phyloP scores from a whole-genome alignment of 2,329 filamentous ascomycete genomes.

The Pseudocercospora vitis region DNA sequence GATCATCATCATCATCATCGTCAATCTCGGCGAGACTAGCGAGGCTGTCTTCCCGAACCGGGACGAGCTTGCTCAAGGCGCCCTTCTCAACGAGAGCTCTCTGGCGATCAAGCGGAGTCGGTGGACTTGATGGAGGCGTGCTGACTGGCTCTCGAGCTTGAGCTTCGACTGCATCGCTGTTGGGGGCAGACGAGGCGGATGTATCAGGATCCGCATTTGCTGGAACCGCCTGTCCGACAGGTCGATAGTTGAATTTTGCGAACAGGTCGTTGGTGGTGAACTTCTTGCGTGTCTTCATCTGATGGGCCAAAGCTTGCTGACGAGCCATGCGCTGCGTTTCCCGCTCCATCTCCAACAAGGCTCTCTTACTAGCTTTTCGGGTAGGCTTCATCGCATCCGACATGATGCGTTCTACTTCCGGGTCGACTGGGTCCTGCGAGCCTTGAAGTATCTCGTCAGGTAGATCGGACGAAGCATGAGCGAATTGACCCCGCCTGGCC shows the following conservation, averaged over 20 bases:
- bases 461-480: constrained; percentile 29
- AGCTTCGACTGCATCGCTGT: constrained; percentile 32
- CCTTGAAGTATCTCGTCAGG: constrained; percentile 30
- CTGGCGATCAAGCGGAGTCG: constrained; percentile 41
- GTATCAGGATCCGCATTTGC: constrained; percentile 15
- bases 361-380: constrained; percentile 90
- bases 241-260: constrained; percentile 70
- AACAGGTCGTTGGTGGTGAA: constrained; percentile 81
- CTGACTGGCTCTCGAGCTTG: constrained; percentile 28
- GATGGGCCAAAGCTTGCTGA: constrained; percentile 86
- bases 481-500: constrained; percentile 5
- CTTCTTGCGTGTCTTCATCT: constrained; percentile 84
- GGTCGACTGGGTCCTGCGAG: constrained; percentile 25
- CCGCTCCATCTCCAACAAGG: constrained; percentile 88
- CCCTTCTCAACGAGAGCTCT: constrained; percentile 35
- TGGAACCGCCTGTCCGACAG: constrained; percentile 9
- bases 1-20: constrained; percentile 33
- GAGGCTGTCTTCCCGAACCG: constrained; percentile 35
- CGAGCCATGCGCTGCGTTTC: constrained; percentile 90
- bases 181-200: constrained; percentile 32
- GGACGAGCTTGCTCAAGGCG: constrained; percentile 35
- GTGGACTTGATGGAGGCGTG: constrained; percentile 50
- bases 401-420: constrained; percentile 35
- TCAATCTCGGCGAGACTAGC: constrained; percentile 29
- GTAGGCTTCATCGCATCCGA: constrained; percentile 59